These are phyloP conservation scores for Blastocystis sp. DNA, from an alignment of 352 stramenopile genomes.

Conservation along the genomic window DNA sequence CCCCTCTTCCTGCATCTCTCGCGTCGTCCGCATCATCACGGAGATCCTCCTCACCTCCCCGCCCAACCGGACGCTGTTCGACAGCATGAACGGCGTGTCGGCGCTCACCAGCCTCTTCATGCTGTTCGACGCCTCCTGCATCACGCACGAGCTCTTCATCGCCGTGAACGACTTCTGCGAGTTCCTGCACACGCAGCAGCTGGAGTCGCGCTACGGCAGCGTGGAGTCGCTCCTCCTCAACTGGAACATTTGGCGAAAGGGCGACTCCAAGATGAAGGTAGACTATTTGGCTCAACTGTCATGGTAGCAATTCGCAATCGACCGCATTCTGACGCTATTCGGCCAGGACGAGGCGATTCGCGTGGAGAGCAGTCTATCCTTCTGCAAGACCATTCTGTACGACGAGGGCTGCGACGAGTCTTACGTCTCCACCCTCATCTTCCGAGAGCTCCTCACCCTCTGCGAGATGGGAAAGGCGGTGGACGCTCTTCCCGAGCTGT, in stretches of 20 bases:
- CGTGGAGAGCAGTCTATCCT: neutral
- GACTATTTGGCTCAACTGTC: neutral
- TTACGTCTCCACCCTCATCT: neutral
- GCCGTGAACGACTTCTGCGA: slow-evolving; percentile 20
- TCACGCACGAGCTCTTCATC: slow-evolving; percentile 25
- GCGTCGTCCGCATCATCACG: slow-evolving; percentile 20
- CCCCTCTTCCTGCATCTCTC: neutral
- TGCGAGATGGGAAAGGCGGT: neutral
- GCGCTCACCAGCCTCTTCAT: neutral
- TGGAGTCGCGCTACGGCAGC: neutral
- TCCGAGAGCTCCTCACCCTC: neutral
- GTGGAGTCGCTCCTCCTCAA: neutral
- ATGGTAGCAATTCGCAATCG: neutral
- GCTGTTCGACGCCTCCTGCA: slow-evolving; percentile 10
- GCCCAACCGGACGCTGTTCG: neutral
- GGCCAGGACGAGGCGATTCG: neutral
- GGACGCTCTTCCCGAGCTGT: neutral
- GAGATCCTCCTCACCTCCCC: neutral
- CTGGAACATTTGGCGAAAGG: slow-evolving; percentile 14
- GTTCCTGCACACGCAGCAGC: neutral
- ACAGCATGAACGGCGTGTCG: slow-evolving; percentile 4
- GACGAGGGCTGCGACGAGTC: neutral
- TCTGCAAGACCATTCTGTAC: neutral
- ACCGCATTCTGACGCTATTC: neutral
- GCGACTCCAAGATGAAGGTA: neutral